These are phyloP conservation scores for Asterella californica DNA, from an alignment of 225 moss, liverwort and hornwort genomes.

Conservation along the genomic window DNA sequence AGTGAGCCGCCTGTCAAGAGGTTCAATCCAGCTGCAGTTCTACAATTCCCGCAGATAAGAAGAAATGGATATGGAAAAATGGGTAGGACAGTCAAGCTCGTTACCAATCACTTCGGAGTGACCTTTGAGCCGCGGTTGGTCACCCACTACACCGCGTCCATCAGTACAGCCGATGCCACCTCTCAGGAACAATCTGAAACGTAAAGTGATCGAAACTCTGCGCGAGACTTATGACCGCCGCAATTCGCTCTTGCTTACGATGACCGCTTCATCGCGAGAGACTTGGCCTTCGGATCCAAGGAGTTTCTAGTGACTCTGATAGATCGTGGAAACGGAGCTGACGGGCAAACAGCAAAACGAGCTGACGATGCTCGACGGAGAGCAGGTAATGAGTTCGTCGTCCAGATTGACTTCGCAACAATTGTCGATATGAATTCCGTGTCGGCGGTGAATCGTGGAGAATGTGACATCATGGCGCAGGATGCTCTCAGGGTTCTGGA, in stretches of 20 bases:
- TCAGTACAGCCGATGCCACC: background rate
- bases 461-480: slow-evolving; percentile 47
- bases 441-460: slow-evolving; percentile 58
- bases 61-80: slow-evolving; percentile 18
- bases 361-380: slow-evolving; percentile 24
- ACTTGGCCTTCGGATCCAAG: slow-evolving; percentile 41
- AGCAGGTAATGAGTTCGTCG: slow-evolving; percentile 6
- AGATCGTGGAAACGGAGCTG: no score
- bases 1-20: slow-evolving; percentile 22
- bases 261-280: slow-evolving; percentile 60
- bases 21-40: background rate
- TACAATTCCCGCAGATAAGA: slow-evolving; percentile 23
- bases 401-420: slow-evolving; percentile 54
- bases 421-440: slow-evolving; percentile 65
- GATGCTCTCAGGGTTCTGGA: slow-evolving; percentile 81
- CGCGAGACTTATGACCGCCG: slow-evolving; percentile 39
- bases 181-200: slow-evolving; percentile 17
- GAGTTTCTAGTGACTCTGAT: slow-evolving; percentile 59
- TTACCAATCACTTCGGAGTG: slow-evolving; percentile 32
- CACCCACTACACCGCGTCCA: slow-evolving; percentile 21
- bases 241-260: slow-evolving; percentile 67
- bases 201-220: slow-evolving; percentile 61
- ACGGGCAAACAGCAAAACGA: no score
- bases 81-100: slow-evolving; percentile 15
- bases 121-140: slow-evolving; percentile 19